Evolutionary conservation across 805 yeast species (phyloP), one percentile per base, ranked within the genome.

Genomic region (Huiozyma naganishii): DNA sequence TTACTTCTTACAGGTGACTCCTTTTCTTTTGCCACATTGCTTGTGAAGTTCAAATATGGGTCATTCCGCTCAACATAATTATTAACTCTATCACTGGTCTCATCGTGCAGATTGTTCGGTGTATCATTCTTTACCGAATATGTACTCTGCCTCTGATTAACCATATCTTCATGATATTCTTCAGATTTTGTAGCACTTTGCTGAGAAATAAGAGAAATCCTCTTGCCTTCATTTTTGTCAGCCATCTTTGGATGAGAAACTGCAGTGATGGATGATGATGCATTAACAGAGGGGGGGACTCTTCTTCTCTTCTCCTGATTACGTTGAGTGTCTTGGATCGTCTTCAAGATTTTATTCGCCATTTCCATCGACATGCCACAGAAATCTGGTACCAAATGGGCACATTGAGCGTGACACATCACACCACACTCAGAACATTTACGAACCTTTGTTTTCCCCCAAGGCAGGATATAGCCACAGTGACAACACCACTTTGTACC

Each of bases 401-500:
- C 81, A 68, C 99, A 92, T 38, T 79, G 79, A 3, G 92, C 76
- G 59, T 92, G 99, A 56, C 95, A 90, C 82, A 90, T 86, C 17
- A 88, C 78, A 29, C 95, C 95, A 77, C 98, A 92, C 52, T 84
- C 92, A 5, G 83, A 69, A 72, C 98, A 90, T 62, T 87, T 92
- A 41, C 96, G 74, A 8, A 89, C 94, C 54, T 85, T 88, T 63
- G 87, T 88, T 57, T 82, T 78, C 42, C 97, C 95, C 83, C 96
- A 82, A 12, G 98, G 97, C 49, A 92, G 71, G 42, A 92, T 80
- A 59, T 87, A 87, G 48, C 99, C 99, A 73, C 99, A 92, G 62
- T 92, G 99, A 55, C 97, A 92, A 67, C 99, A 92, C 99, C 99
- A 92, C 59, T 90, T 89, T 2, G 99, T 94, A 55, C 96, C 94